Percentiles rank a stretch among this genome's conserved stretches.
Conservation (phyloP, 176 grass and related monocot species). For the Paspalum vaginatum region DNA sequence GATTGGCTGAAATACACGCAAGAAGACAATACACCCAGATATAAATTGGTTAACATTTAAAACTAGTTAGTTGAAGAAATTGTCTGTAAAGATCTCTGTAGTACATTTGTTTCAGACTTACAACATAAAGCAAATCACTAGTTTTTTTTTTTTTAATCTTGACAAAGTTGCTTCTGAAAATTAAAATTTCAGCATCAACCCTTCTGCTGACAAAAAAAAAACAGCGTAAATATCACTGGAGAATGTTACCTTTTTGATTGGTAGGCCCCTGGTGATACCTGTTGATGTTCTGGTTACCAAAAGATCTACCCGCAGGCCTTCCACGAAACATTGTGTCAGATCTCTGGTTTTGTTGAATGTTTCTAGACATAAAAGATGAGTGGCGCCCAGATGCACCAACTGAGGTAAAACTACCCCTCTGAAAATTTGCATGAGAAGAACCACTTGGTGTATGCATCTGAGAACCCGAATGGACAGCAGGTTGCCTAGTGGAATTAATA, state of each 20-base stretch:
- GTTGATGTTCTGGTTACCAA: constrained; percentile 45
- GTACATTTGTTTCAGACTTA: not conserved
- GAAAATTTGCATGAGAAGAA: constrained; percentile 38
- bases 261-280: constrained; percentile 50
- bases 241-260: constrained; percentile 67
- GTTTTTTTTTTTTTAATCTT: not conserved
- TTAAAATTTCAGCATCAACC: not conserved
- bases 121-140: not conserved
- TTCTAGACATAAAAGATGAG: constrained; percentile 49
- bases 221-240: not conserved
- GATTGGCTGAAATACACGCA: not conserved
- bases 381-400: constrained; percentile 44
- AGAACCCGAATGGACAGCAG: constrained; percentile 31
- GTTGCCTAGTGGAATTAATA: constrained; percentile 44
- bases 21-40: not conserved
- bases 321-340: constrained; percentile 45
- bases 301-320: constrained; percentile 52
- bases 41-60: not conserved
- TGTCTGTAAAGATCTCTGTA: not conserved
- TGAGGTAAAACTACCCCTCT: constrained; percentile 46
- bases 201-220: not conserved
- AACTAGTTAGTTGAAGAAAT: not conserved
- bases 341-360: constrained; percentile 46
- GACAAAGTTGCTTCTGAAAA: not conserved
- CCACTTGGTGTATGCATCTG: constrained; percentile 42